phyloP scores from a whole-genome alignment of 495 filamentous ascomycete genomes.

The Trichoderma reesei region DNA sequence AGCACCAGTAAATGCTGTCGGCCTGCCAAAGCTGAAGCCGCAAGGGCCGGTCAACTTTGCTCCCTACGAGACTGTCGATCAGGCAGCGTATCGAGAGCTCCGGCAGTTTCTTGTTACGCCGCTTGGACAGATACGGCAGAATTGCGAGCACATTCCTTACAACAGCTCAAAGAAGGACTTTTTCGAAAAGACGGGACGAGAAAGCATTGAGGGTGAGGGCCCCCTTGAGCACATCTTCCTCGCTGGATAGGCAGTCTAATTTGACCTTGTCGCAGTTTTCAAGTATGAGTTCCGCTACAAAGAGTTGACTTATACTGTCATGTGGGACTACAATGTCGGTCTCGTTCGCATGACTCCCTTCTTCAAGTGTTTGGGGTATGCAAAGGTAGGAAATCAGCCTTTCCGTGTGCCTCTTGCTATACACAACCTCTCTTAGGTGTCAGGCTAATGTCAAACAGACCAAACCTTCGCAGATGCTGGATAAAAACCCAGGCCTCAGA shows the following conservation, averaged over 20 bases:
- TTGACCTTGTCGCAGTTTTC: slow-evolving; percentile 51
- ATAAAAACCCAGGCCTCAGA: slow-evolving; percentile 67
- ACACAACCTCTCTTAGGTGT: too few relatives aligned
- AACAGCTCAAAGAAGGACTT: slow-evolving; percentile 88
- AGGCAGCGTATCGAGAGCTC: slow-evolving; percentile 44
- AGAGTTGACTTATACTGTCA: slow-evolving; percentile 59
- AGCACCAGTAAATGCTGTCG: slow-evolving; percentile 48
- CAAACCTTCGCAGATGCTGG: slow-evolving; percentile 71
- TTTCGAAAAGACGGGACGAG: slow-evolving; percentile 70
- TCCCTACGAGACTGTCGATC: slow-evolving; percentile 54
- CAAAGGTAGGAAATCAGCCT: slow-evolving; percentile 52
- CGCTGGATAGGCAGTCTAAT: neutral
- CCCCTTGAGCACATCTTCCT: too few relatives aligned
- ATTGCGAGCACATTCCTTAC: slow-evolving; percentile 76
- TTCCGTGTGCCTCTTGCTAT: neutral
- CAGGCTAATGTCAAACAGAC: slow-evolving; percentile 44
- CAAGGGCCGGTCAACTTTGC: slow-evolving; percentile 56
- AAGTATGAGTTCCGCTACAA: slow-evolving; percentile 77
- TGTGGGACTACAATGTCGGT: slow-evolving; percentile 98
- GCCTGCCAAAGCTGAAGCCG: slow-evolving; percentile 44
- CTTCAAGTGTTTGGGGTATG: slow-evolving; percentile 80
- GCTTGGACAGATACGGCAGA: slow-evolving; percentile 57
- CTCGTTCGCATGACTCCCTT: slow-evolving; percentile 89
- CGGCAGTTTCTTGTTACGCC: slow-evolving; percentile 54
- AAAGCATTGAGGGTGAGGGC: slow-evolving; percentile 73